Evolutionary conservation across 2,329 filamentous ascomycete species (phyloP).

Genomic region (Hymenoscyphus infarciens): DNA sequence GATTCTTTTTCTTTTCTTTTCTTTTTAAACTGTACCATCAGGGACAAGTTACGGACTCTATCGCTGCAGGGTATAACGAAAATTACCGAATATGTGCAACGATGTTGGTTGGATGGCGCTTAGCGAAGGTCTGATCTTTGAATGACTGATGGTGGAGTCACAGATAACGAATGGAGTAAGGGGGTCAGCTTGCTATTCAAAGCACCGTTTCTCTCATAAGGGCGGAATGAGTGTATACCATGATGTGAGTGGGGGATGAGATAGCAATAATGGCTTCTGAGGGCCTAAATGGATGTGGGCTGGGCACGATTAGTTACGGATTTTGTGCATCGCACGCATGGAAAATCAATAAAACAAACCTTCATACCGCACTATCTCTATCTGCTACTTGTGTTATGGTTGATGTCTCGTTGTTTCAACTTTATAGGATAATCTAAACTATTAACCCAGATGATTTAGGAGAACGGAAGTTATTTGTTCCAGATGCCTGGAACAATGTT

Average conservation of each 20-base stretch:
- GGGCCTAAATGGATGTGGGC: background rate
- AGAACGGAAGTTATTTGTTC: no score
- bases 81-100: conserved; percentile 19
- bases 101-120: conserved; percentile 21
- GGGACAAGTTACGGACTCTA: conserved; percentile 19
- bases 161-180: conserved; percentile 1
- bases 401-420: background rate
- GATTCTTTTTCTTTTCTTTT: conserved; percentile 20
- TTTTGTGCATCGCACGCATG: background rate
- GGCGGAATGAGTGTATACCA: conserved; percentile 2
- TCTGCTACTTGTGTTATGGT: background rate
- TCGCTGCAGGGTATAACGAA: conserved; percentile 22
- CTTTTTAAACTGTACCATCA: conserved; percentile 31
- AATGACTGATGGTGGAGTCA: background rate
- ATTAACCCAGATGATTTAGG: no score
- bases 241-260: background rate
- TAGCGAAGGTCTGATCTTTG: conserved; percentile 16
- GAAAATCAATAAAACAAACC: conserved; percentile 1
- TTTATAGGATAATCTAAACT: no score
- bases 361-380: background rate
- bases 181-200: background rate
- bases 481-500: no score
- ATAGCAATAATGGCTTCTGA: background rate
- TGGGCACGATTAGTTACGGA: background rate
- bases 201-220: background rate